Base-by-base conservation (phyloP, 108 stramenopile genomes). In the Nitzschia sp. region DNA sequence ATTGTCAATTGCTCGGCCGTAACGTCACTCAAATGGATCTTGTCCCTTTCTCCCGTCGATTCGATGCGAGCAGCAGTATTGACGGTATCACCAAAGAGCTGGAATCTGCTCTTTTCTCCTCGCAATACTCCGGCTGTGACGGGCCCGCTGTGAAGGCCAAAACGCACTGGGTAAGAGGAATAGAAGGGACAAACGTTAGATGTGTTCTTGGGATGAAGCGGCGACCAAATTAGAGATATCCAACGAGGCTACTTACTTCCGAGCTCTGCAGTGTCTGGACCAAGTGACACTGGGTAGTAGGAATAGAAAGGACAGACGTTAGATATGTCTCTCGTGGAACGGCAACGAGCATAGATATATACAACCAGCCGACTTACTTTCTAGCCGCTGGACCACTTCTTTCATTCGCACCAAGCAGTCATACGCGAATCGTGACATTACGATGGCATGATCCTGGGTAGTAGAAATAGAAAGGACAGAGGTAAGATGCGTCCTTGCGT, bases 41-140 rank as follows among this genome's bases (percentile, higher is more conserved):
- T 66, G 46, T 68, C 76, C 9, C 53, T 38, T 11, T 47, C 34
- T 9, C 72, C 77, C 36, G 81, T 78, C 23, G 78, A 78, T 63
- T 90, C 86, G 82, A 90, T 87, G 5, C 89, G 70, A 8, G 77
- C 51, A 15, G 86, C 64, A 9, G 81, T 78, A 61, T 87, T 90
- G 11, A 90, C 84, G 8, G 86, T 82, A 59, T 81, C 80, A 0
- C 80, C 80, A 62, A 81, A 74, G 15, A 80, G 32, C 46, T 71
- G 66, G 71, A 82, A 88, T 13, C 74, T 65, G 2, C 70, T 66
- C 26, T 66, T 56, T 19, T 56, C 61, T 45, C 61, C 61, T 42
- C 61, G 36, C 23, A 62, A 42, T 9, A 62, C 61, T n/a, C 61
- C 61, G 0, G 61, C 61, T 25, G 61, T 62, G 5, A 62, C 36